A percentile compares a stretch with the other conserved stretches of the same genome.
These are phyloP conservation scores for Exophiala sp. DNA, from an alignment of 2,329 filamentous ascomycete genomes.

Conservation along the genomic window DNA sequence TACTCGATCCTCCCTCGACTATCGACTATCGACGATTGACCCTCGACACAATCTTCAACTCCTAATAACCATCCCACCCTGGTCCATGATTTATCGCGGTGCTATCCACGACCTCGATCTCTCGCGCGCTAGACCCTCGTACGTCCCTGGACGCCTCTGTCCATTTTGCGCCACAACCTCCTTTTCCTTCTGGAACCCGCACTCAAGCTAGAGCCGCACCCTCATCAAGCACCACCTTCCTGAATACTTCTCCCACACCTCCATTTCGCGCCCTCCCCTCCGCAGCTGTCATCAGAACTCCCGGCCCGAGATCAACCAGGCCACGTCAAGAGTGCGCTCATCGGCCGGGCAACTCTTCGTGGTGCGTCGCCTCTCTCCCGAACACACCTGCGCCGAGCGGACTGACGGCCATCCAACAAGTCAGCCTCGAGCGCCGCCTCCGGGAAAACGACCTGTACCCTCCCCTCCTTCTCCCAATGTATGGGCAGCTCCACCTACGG, in stretches of 20 bases:
- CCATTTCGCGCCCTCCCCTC: conserved; percentile 10
- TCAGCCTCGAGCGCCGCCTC: conserved; percentile 5
- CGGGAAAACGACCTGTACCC: conserved; percentile 11
- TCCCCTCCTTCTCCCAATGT: conserved; percentile 15
- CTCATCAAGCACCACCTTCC: conserved; percentile 10
- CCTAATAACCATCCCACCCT: neutral
- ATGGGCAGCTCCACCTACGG: conserved; percentile 20
- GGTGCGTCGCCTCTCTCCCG: conserved; percentile 15
- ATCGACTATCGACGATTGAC: conserved; percentile 1
- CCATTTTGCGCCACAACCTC: conserved; percentile 6
- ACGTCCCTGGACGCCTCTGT: neutral
- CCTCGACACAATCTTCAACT: neutral
- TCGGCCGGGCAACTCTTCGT: conserved; percentile 20
- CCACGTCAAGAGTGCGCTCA: conserved; percentile 11
- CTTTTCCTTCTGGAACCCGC: conserved; percentile 18
- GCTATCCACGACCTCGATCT: neutral
- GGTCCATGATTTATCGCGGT: neutral
- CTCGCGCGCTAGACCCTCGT: neutral
- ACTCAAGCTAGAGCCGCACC: conserved; percentile 15
- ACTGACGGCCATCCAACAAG: conserved; percentile 6
- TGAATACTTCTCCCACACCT: conserved; percentile 9
- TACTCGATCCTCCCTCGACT: conserved; percentile 4
- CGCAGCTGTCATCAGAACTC: conserved; percentile 20
- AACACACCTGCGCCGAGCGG: conserved; percentile 12
- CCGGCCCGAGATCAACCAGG: conserved; percentile 16